Base-by-base conservation (phyloP, 1,284 basidiomycete species). In the Moesziomyces aphidis region DNA sequence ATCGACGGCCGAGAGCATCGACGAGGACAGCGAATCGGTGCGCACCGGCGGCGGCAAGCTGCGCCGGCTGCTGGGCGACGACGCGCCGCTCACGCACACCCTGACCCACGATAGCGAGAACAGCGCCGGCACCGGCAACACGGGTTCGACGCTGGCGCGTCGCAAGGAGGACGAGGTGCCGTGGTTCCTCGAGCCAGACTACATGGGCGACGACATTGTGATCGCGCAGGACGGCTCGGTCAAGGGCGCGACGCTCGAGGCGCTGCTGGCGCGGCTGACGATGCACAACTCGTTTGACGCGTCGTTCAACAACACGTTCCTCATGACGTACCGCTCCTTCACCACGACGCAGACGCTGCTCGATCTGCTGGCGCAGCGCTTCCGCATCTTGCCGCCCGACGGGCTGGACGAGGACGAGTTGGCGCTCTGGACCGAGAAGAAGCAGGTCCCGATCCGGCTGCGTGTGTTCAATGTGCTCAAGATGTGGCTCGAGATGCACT, bases 251-350 rank as follows among this genome's bases (percentile, higher is more conserved):
- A 95, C 95, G 1, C 88, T 96, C 13, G 86, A 89, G 17, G 93
- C 94, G 4, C 87, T 98, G 9, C 90, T 98, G 5, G 94, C 95
- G 81, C 89, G 93, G 7, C 86, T 98, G 61, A 98, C 96, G 2
- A 91, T 93, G 36, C 96, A 99, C 84, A 75, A 82, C 48, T 55
- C 60, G 26, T 81, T 76, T 47, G 94, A 95, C 84, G 88, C 90
- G 0, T 89, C 90, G 7, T 99, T 93, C 86, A 93, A 91, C 83
- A 92, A 93, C 83, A 92, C 95, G 1, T 99, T 99, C 89, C 86
- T 99, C 69, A 92, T 97, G 89, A 99, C 97, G 1, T 97, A 95
- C 88, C 94, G 95, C 77, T 96, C 94, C 0, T 99, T 99, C 85
- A 94, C 93, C 17, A 91, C 91, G 1, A 87, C 94, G 21, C 89